Conservation (phyloP, 139 green algal genomes). For the Pedinophyceae sp. region DNA sequence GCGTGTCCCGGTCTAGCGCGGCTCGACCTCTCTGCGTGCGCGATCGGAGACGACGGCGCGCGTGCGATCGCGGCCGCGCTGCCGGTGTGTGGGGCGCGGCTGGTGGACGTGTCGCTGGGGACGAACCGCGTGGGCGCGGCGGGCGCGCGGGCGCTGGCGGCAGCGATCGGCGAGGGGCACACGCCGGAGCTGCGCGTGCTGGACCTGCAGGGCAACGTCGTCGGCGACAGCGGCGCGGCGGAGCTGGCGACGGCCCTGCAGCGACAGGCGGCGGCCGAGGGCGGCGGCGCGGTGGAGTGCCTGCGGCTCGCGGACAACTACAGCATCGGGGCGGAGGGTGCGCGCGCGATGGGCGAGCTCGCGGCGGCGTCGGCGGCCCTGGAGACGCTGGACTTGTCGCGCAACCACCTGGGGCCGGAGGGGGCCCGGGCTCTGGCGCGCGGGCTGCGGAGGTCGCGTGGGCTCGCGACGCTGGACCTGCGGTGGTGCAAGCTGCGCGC, state of each 20-base stretch:
- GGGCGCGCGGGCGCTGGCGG: slow-evolving; percentile 12
- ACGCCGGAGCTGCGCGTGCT: slow-evolving; percentile 8
- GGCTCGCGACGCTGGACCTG: slow-evolving; percentile 7
- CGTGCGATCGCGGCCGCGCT: too few relatives aligned
- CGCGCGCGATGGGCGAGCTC: background rate
- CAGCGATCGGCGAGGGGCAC: slow-evolving; percentile 7
- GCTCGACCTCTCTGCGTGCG: too few relatives aligned
- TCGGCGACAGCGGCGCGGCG: slow-evolving; percentile 10
- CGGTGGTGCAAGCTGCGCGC: slow-evolving; percentile 23
- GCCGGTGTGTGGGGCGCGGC: too few relatives aligned
- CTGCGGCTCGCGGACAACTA: slow-evolving; percentile 16
- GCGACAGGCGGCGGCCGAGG: too few relatives aligned
- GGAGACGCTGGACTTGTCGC: slow-evolving; percentile 14
- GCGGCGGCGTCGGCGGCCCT: background rate
- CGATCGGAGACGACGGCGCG: too few relatives aligned
- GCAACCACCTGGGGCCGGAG: slow-evolving; percentile 12
- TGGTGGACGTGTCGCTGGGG: slow-evolving; percentile 8
- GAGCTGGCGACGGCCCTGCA: slow-evolving; percentile 7
- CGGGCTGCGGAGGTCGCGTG: slow-evolving; percentile 3
- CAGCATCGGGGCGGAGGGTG: slow-evolving; percentile 3
- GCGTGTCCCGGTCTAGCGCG: too few relatives aligned
- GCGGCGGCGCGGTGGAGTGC: background rate
- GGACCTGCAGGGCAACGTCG: slow-evolving; percentile 12
- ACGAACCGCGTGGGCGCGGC: slow-evolving; percentile 17
- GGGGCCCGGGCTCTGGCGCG: slow-evolving; percentile 14